Percentiles rank a stretch among this genome's conserved stretches.
phyloP scores from a whole-genome alignment of 805 yeast genomes.

The Debaryomyces prosopidis region DNA sequence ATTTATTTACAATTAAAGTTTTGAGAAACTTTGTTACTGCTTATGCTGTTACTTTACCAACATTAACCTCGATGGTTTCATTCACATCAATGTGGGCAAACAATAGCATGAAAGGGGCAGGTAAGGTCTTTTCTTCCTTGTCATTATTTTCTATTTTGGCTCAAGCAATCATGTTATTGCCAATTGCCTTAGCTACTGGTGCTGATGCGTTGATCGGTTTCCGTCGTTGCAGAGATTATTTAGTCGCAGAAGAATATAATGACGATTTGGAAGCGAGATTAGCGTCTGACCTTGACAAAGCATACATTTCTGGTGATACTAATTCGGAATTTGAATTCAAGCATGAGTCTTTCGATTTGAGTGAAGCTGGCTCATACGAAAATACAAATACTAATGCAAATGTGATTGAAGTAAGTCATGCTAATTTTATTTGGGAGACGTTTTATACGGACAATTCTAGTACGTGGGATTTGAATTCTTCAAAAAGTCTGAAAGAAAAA shows the following conservation, averaged over 20 bases:
- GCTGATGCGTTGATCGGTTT: slow-evolving; percentile 47
- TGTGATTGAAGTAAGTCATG: slow-evolving; percentile 17
- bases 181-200: slow-evolving; percentile 45
- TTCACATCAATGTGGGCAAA: slow-evolving; percentile 48
- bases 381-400: slow-evolving; percentile 11
- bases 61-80: slow-evolving; percentile 45
- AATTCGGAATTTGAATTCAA: slow-evolving; percentile 4
- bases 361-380: neutral
- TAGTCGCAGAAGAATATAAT: slow-evolving; percentile 24
- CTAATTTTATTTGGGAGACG: slow-evolving; percentile 32
- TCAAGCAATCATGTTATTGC: slow-evolving; percentile 44
- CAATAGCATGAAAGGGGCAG: slow-evolving; percentile 36
- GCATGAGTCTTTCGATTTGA: neutral
- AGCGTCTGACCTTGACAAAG: neutral
- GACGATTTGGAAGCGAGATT: slow-evolving; percentile 13
- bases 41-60: slow-evolving; percentile 44
- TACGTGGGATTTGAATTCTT: slow-evolving; percentile 22
- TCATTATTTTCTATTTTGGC: slow-evolving; percentile 44
- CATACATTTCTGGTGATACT: slow-evolving; percentile 1
- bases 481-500: slow-evolving; percentile 12
- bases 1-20: slow-evolving; percentile 41
- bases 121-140: slow-evolving; percentile 42
- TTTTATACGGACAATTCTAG: slow-evolving; percentile 23
- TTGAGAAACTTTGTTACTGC: slow-evolving; percentile 44
- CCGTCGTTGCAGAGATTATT: slow-evolving; percentile 25